Conservation (phyloP, 148 eudicot species). For the Chenopodium quinoa region DNA sequence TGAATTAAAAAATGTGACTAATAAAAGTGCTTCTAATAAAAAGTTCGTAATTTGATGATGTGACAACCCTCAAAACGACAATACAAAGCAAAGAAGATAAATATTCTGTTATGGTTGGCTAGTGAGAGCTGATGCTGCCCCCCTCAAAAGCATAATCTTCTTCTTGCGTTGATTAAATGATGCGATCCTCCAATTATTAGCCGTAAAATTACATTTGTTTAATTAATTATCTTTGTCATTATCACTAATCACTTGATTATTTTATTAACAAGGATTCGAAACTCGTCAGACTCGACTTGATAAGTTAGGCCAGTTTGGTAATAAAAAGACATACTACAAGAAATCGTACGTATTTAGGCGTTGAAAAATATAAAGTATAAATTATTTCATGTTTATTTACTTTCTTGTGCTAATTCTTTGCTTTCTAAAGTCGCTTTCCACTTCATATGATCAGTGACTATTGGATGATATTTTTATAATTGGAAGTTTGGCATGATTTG, state of each 20-base stretch:
- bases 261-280: neutral
- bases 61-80: constrained; percentile 3
- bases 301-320: constrained; percentile 4
- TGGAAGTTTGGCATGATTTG: neutral
- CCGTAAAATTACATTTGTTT: neutral
- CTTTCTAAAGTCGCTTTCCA: neutral
- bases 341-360: neutral
- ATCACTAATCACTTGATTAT: neutral
- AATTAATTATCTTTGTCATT: neutral
- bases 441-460: neutral
- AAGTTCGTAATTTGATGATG: constrained; percentile 3
- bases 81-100: constrained; percentile 1
- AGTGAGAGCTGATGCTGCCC: constrained; percentile 16
- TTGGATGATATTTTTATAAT: no score
- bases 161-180: neutral
- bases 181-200: constrained; percentile 6
- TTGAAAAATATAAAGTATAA: no score
- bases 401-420: neutral
- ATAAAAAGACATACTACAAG: neutral
- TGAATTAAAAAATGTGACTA: neutral
- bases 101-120: constrained; percentile 21
- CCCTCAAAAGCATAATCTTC: neutral
- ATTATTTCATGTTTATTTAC: neutral
- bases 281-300: neutral
- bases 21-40: neutral